Evolutionary conservation across 495 filamentous ascomycete species (phyloP).

Genomic region (Hypoxylon subgilvum): DNA sequence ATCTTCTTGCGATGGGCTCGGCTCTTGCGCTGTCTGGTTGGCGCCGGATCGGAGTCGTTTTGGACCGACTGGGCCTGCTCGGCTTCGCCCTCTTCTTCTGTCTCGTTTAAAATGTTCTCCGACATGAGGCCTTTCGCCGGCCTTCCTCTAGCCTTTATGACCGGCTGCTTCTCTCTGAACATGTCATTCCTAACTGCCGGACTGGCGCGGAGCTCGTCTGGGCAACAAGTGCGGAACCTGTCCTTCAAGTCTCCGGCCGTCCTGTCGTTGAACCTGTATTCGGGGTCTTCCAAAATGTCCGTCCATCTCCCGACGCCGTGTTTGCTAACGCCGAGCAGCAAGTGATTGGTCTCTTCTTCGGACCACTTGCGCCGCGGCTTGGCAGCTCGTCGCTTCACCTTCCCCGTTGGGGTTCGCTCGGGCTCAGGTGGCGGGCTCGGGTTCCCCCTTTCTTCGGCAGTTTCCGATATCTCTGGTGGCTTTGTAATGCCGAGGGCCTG

Average conservation of each 20-base stretch:
- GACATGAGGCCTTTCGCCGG: constrained; percentile 49
- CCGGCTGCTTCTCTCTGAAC: constrained; percentile 18
- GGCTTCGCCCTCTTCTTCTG: constrained; percentile 39
- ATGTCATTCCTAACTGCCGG: constrained; percentile 21
- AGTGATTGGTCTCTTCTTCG: constrained; percentile 78
- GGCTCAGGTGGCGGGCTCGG: constrained; percentile 38
- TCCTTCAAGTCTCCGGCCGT: constrained; percentile 86
- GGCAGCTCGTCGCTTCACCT: constrained; percentile 49
- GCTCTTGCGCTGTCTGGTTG: constrained; percentile 49
- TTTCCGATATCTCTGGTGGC: constrained; percentile 30
- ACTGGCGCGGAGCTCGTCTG: constrained; percentile 56
- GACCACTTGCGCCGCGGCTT: constrained; percentile 73
- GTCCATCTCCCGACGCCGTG: constrained; percentile 91
- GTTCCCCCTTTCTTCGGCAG: constrained; percentile 37
- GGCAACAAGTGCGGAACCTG: constrained; percentile 79
- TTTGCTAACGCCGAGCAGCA: constrained; percentile 76
- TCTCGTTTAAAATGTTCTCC: constrained; percentile 56
- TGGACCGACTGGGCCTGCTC: constrained; percentile 30
- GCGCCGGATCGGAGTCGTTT: constrained; percentile 36
- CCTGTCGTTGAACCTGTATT: constrained; percentile 75
- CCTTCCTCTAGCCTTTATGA: constrained; percentile 30
- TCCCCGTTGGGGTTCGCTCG: constrained; percentile 41
- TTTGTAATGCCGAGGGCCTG: constrained; percentile 48
- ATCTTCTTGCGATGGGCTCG: constrained; percentile 60
- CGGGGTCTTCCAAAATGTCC: constrained; percentile 75